These are phyloP conservation scores for Porodaedalea pini DNA, from an alignment of 1,284 basidiomycete genomes.

Conservation along the genomic window DNA sequence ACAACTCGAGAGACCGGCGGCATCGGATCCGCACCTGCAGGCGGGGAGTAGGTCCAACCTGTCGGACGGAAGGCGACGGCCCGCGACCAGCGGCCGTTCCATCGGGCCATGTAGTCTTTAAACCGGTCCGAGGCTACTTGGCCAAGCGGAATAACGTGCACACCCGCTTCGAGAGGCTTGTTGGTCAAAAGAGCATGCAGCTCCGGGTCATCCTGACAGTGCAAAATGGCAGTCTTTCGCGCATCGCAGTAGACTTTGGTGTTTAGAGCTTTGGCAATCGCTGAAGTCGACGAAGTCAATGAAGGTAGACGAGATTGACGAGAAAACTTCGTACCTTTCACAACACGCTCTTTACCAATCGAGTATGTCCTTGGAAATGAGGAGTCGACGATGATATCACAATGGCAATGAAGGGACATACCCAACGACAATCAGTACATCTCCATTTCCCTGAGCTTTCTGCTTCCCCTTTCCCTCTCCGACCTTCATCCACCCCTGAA, in stretches of 20 bases:
- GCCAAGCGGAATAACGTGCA: slow-evolving; percentile 84
- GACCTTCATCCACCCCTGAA: slow-evolving; percentile 20
- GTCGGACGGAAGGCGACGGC: slow-evolving; percentile 88
- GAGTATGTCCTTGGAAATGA: slow-evolving; percentile 74
- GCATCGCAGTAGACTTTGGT: slow-evolving; percentile 91
- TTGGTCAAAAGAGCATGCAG: slow-evolving; percentile 76
- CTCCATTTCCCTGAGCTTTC: slow-evolving; percentile 30
- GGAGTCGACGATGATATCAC: slow-evolving; percentile 5
- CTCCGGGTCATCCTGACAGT: slow-evolving; percentile 80
- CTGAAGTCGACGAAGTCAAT: slow-evolving; percentile 36
- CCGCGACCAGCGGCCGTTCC: slow-evolving; percentile 69
- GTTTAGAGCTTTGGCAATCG: slow-evolving; percentile 77
- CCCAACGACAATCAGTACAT: slow-evolving; percentile 82
- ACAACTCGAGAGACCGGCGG: slow-evolving; percentile 68
- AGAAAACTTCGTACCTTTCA: slow-evolving; percentile 63
- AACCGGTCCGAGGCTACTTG: slow-evolving; percentile 79
- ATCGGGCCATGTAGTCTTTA: slow-evolving; percentile 73
- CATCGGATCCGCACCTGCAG: slow-evolving; percentile 59
- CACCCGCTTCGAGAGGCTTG: slow-evolving; percentile 73
- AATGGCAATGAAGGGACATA: slow-evolving; percentile 32
- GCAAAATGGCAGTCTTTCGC: slow-evolving; percentile 76
- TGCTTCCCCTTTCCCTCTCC: slow-evolving; percentile 32
- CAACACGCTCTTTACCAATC: slow-evolving; percentile 95
- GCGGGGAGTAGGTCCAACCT: slow-evolving; percentile 84
- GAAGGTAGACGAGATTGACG: neutral